Evolutionary conservation across 257 asterid species (phyloP).

Genomic region (Petunia axillaris): DNA sequence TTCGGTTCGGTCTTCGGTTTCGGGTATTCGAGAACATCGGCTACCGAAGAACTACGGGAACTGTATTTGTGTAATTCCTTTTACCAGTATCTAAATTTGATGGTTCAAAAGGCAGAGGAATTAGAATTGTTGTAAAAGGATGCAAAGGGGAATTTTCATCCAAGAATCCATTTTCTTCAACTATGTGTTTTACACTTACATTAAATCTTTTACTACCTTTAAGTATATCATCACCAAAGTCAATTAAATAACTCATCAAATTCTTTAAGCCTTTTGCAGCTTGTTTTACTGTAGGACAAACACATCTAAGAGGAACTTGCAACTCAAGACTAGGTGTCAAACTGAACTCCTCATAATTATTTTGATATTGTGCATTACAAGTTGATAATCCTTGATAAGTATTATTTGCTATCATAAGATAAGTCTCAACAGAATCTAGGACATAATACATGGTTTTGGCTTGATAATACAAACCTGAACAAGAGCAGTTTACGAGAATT

Average conservation of each 20-base stretch:
- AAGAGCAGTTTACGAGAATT: conserved; percentile 56
- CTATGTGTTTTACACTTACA: conserved; percentile 26
- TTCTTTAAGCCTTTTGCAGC: conserved; percentile 34
- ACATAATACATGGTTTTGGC: conserved; percentile 44
- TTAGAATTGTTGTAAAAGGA: conserved; percentile 52
- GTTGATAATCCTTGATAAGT: conserved; percentile 61
- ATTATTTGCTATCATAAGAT: conserved; percentile 48
- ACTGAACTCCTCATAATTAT: conserved; percentile 21
- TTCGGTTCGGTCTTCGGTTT: too few relatives aligned
- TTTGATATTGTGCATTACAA: conserved; percentile 36
- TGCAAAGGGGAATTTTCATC: conserved; percentile 33
- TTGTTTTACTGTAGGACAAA: conserved; percentile 55
- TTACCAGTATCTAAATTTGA: conserved; percentile 28
- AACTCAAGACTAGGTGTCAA: conserved; percentile 37
- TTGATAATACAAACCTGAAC: conserved; percentile 44
- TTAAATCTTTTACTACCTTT: conserved; percentile 45
- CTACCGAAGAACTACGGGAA: too few relatives aligned
- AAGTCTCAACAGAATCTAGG: conserved; percentile 28
- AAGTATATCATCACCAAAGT: conserved; percentile 39
- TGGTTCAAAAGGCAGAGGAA: conserved; percentile 48
- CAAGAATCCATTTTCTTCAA: conserved; percentile 46
- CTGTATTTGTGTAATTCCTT: neutral
- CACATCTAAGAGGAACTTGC: conserved; percentile 57
- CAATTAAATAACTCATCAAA: conserved; percentile 51
- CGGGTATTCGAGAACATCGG: too few relatives aligned